Percentiles rank a stretch among this genome's conserved stretches.
Conservation (phyloP, 495 filamentous ascomycete genomes). For the Penicillium pancosmium region DNA sequence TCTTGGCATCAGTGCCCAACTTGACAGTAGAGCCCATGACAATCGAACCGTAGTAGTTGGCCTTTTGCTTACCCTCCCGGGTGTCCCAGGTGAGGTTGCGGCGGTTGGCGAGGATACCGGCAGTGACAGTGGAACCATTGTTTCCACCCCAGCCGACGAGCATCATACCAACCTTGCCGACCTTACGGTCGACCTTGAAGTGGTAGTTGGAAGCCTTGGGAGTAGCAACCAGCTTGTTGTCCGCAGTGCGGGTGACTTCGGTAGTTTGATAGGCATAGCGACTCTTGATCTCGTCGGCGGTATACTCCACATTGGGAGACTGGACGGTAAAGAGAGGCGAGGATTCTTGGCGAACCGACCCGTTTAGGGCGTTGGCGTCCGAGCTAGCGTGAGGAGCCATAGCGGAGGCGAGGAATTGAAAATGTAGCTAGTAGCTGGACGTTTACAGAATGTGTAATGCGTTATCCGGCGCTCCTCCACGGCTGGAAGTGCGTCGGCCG, state of each 20-base stretch:
- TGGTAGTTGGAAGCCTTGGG: conserved; percentile 91
- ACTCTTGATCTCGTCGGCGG: conserved; percentile 83
- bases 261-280: conserved; percentile 98
- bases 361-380: conserved; percentile 71
- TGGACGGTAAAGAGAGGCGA: conserved; percentile 78
- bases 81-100: conserved; percentile 88
- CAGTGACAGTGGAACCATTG: conserved; percentile 96
- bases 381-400: conserved; percentile 96
- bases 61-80: conserved; percentile 76
- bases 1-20: conserved; percentile 84
- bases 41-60: conserved; percentile 98
- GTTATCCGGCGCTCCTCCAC: conserved; percentile 85
- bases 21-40: conserved; percentile 97
- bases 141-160: conserved; percentile 98
- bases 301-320: conserved; percentile 92
- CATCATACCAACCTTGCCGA: conserved; percentile 95
- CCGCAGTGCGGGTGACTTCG: conserved; percentile 66
- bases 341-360: conserved; percentile 55
- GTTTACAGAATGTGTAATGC: conserved; percentile 63
- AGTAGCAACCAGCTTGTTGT: conserved; percentile 79
- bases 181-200: conserved; percentile 95
- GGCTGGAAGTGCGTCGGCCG: conserved; percentile 89
- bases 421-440: conserved; percentile 20
- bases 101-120: conserved; percentile 95
- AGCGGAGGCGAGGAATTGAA: conserved; percentile 24